A percentile compares a stretch with the other conserved stretches of the same genome.
Evolutionary conservation across 2,329 filamentous ascomycete genomes (phyloP).

Genomic region (Amylocarpus encephaloides): DNA sequence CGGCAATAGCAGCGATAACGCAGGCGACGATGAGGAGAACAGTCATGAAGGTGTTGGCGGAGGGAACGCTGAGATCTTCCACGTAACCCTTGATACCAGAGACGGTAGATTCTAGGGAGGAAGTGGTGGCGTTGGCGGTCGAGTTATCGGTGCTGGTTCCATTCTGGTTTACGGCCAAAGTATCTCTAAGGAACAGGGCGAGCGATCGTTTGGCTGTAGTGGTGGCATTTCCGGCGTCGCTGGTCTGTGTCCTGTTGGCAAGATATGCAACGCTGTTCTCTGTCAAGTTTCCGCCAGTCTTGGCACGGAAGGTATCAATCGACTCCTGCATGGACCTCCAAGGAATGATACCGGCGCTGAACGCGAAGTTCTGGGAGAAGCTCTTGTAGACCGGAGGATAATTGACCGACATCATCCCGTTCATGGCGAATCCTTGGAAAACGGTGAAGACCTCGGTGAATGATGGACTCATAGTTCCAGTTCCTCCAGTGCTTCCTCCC

Average conservation of each 20-base stretch:
- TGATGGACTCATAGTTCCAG: constrained; percentile 66
- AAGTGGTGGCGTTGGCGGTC: constrained; percentile 22
- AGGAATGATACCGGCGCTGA: constrained; percentile 76
- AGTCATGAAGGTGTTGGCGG: constrained; percentile 93
- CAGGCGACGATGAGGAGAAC: constrained; percentile 85
- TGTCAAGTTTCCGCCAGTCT: constrained; percentile 82
- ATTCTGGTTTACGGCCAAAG: constrained; percentile 37
- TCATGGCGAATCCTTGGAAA: constrained; percentile 92
- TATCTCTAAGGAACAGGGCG: constrained; percentile 48
- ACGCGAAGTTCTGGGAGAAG: constrained; percentile 89
- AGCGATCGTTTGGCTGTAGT: constrained; percentile 46
- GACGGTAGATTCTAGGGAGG: constrained; percentile 45
- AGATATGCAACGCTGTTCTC: constrained; percentile 70
- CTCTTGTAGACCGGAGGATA: constrained; percentile 83
- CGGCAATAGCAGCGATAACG: constrained; percentile 73
- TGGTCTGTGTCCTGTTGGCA: constrained; percentile 68
- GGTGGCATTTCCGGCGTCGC: constrained; percentile 51
- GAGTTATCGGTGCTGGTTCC: constrained; percentile 11
- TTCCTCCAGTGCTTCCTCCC: constrained; percentile 44
- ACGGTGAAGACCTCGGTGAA: constrained; percentile 81
- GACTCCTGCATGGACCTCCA: constrained; percentile 73
- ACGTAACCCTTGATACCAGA: constrained; percentile 75
- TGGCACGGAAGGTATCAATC: constrained; percentile 76
- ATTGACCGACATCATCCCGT: constrained; percentile 89
- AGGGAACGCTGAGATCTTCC: constrained; percentile 78